Conservation (phyloP, 345 rosid species). For the Eucalyptus fibrosa region DNA sequence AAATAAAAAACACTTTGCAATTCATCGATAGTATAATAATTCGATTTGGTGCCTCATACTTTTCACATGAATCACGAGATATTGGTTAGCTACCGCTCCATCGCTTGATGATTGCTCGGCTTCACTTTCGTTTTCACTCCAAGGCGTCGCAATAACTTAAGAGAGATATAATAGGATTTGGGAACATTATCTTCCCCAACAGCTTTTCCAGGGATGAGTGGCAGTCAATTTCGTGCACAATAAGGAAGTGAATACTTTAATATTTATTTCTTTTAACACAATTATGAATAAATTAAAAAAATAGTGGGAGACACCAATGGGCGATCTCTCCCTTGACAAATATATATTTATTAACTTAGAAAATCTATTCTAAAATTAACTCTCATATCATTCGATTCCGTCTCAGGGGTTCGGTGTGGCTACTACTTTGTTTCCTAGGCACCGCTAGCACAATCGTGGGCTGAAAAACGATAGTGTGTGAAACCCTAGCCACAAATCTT, state of each 20-base stretch:
- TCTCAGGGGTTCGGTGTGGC: neutral
- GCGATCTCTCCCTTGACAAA: neutral
- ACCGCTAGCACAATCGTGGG: neutral
- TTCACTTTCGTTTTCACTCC: too few relatives aligned
- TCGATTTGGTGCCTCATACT: too few relatives aligned
- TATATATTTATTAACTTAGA: neutral
- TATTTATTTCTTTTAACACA: neutral
- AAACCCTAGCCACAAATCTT: neutral
- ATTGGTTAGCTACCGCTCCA: too few relatives aligned
- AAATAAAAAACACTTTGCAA: too few relatives aligned
- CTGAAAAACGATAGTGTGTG: neutral
- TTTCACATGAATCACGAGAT: too few relatives aligned
- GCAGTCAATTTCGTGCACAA: neutral
- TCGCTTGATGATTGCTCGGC: too few relatives aligned
- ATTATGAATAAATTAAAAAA: neutral
- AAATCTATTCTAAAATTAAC: neutral
- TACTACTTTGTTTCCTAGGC: neutral
- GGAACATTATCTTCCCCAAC: too few relatives aligned
- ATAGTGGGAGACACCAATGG: neutral
- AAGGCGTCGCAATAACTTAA: too few relatives aligned
- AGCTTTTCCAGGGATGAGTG: neutral
- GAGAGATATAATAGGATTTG: too few relatives aligned
- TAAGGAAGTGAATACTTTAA: neutral
- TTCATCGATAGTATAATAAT: too few relatives aligned
- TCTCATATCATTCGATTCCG: neutral